Evolutionary conservation across 108 stramenopile species (phyloP).

Genomic region (Aurantiochytrium sp.): DNA sequence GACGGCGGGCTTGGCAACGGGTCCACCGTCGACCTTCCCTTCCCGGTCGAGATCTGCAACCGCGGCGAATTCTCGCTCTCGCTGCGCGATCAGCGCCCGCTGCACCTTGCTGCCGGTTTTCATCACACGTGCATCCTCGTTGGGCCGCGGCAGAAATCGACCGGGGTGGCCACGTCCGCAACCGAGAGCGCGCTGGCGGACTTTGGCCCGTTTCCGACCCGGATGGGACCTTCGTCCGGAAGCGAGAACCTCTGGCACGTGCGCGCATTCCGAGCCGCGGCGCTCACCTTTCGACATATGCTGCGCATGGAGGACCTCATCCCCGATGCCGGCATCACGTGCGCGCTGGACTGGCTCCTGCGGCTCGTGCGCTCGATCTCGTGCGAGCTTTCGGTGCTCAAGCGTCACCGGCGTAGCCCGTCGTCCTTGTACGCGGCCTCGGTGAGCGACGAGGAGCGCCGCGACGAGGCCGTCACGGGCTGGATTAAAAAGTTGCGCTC

Average conservation of each 20-base stretch:
- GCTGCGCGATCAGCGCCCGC: background rate
- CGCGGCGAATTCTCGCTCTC: background rate
- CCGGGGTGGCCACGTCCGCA: background rate
- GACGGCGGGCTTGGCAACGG: constrained; percentile 8
- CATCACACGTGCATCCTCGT: constrained; percentile 24
- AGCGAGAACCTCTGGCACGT: background rate
- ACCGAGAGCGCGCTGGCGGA: background rate
- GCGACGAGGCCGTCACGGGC: background rate
- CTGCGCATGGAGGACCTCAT: background rate
- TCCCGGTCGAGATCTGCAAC: constrained; percentile 16
- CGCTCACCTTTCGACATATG: background rate
- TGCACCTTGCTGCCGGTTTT: background rate
- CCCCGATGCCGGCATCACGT: background rate
- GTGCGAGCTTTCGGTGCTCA: background rate
- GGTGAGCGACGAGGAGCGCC: background rate
- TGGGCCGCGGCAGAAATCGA: background rate
- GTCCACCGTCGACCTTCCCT: background rate
- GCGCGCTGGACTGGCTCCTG: background rate
- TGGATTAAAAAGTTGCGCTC: background rate
- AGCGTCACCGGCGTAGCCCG: background rate
- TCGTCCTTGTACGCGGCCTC: background rate
- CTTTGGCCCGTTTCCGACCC: background rate
- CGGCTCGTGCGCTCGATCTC: background rate
- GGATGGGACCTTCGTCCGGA: background rate
- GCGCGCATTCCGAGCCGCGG: background rate